phyloP scores from a whole-genome alignment of 371 early-diverging fungal species.

The Syncephalastrum monosporum region DNA sequence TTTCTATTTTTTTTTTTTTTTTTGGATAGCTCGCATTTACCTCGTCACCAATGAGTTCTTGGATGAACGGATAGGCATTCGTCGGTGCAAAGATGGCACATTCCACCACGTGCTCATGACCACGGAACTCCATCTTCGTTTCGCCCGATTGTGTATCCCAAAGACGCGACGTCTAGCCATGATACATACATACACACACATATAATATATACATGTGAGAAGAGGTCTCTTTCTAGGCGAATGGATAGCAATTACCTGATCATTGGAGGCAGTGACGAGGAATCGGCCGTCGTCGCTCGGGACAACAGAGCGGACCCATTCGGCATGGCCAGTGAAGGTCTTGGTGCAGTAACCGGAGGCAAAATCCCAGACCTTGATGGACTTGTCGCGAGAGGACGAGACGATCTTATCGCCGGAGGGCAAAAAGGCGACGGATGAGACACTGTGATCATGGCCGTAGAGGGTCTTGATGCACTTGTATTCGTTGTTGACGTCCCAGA shows the following conservation, averaged over 20 bases:
- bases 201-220: not conserved
- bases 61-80: conserved; percentile 61
- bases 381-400: conserved; percentile 86
- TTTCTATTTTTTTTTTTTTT: not conserved
- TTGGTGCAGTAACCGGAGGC: conserved; percentile 79
- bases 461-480: conserved; percentile 86
- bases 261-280: conserved; percentile 79
- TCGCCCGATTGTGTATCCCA: conserved; percentile 82
- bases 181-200: not conserved
- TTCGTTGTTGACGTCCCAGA: conserved; percentile 87
- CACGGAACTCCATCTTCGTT: conserved; percentile 74
- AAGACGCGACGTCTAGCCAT: conserved; percentile 68
- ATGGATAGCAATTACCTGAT: conserved; percentile 61
- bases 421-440: conserved; percentile 77
- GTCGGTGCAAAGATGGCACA: conserved; percentile 82
- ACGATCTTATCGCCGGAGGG: conserved; percentile 77
- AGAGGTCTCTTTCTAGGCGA: too few species aligned
- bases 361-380: conserved; percentile 90
- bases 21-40: conserved; percentile 20
- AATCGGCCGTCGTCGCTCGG: conserved; percentile 71
- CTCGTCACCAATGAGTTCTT: conserved; percentile 68
- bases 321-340: conserved; percentile 77
- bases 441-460: conserved; percentile 90
- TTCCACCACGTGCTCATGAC: conserved; percentile 95
- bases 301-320: conserved; percentile 83